Base-by-base conservation (phyloP, 345 rosid species). In the Salix purpurea region DNA sequence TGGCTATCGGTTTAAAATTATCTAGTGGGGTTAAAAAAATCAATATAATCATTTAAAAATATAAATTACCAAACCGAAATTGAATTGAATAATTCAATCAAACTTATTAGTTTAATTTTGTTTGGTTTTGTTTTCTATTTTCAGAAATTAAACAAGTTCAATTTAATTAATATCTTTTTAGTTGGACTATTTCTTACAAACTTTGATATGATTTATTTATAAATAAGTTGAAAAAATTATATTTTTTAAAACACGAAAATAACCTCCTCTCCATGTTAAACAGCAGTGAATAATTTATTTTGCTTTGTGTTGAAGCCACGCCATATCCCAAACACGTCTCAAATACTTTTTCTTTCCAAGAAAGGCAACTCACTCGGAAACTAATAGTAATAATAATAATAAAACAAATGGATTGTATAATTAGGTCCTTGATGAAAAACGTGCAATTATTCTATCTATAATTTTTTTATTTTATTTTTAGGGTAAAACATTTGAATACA, bases 271-370 rank as follows among this genome's bases (percentile, higher is more conserved):
- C 37, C 37, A 5, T 34, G 37, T 34, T 34, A 34, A 34, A 34
- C 37, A 34, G 0, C 73, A 67, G 42, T 21, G 70, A 79, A 82
- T 78, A 56, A 86, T 81, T 32, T 32, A 1, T 5, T 9, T 84
- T 80, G 84, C 84, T 84, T 82, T 69, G 6, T 30, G 39, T 78
- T 69, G 78, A 87, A 84, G 86, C 86, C 79, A 81, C 79, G 79
- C 78, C 80, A 67, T 44, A 14, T 28, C 69, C 37, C 60, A 15
- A 67, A 67, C 80, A 65, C 78, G 32, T 74, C 62, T 56, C 61
- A 14, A 75, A 74, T 83, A 50, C 77, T 75, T 65, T 40, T 19
- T n/a, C 75, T 81, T 84, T 75, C 82, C 72, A 2, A 54, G 81
- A 69, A 81, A 84, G 75, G 62, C 67, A 73, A 60, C 21, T 78